A percentile compares a stretch with the other conserved stretches of the same genome.
These are phyloP conservation scores for Candida railenensis DNA, from an alignment of 805 yeast genomes.

Conservation along the genomic window DNA sequence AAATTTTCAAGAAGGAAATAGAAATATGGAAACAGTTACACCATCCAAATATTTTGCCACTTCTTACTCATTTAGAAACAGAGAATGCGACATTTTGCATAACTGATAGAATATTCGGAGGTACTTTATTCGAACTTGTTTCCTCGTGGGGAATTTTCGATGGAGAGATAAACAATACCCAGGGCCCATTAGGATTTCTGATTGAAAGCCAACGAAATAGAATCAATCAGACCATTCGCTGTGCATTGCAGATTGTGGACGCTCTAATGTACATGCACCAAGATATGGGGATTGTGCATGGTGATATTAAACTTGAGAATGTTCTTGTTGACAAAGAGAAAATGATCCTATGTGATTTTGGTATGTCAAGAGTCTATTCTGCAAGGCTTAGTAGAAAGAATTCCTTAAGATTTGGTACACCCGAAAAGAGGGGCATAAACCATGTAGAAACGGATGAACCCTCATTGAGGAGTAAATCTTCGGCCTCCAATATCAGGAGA, in stretches of 20 bases:
- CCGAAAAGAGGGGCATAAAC: background rate
- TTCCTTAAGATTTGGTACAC: constrained; percentile 9
- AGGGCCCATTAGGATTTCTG: constrained; percentile 28
- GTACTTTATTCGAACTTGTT: constrained; percentile 78
- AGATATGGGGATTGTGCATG: constrained; percentile 63
- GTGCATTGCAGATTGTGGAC: constrained; percentile 52
- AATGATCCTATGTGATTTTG: constrained; percentile 81
- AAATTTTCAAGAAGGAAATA: constrained; percentile 69
- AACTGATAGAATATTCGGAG: constrained; percentile 66
- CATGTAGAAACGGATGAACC: background rate
- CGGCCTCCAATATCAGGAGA: constrained; percentile 28
- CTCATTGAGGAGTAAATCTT: constrained; percentile 33
- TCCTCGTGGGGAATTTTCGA: constrained; percentile 58
- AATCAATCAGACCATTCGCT: constrained; percentile 28
- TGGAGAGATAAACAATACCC: constrained; percentile 21
- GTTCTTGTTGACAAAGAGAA: constrained; percentile 55
- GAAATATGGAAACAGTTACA: constrained; percentile 69
- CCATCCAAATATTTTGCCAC: constrained; percentile 64
- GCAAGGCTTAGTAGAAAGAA: constrained; percentile 25
- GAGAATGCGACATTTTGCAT: constrained; percentile 67
- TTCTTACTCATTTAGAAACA: constrained; percentile 62
- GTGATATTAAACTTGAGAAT: constrained; percentile 82
- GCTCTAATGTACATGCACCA: constrained; percentile 63
- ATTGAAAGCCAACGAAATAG: constrained; percentile 29
- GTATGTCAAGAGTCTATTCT: constrained; percentile 57